Evolutionary conservation across 1,139 yeast genomes (phyloP).

Genomic region (Sugiyamaella castrensis): DNA sequence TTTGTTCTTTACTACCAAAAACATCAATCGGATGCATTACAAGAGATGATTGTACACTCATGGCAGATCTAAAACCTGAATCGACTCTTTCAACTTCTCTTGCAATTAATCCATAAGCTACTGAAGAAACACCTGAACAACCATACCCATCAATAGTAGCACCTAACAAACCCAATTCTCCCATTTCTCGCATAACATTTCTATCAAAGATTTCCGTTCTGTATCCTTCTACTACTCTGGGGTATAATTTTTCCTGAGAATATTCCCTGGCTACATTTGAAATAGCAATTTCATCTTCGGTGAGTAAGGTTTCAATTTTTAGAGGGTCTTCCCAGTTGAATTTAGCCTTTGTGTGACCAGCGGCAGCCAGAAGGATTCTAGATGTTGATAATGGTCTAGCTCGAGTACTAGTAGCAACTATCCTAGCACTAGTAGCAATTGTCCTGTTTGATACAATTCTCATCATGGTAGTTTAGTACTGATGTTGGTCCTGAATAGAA

Average conservation of each 20-base stretch:
- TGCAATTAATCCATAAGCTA: slow-evolving; percentile 45
- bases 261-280: slow-evolving; percentile 41
- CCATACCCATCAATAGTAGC: slow-evolving; percentile 45
- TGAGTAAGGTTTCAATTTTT: slow-evolving; percentile 36
- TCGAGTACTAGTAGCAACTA: no score
- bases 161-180: slow-evolving; percentile 45
- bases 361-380: background rate
- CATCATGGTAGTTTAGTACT: no score
- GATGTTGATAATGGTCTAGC: slow-evolving; percentile 4
- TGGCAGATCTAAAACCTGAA: slow-evolving; percentile 46
- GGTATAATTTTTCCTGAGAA: slow-evolving; percentile 41
- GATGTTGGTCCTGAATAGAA: no score
- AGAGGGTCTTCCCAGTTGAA: slow-evolving; percentile 43
- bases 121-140: slow-evolving; percentile 43
- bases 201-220: slow-evolving; percentile 42
- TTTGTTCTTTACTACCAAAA: slow-evolving; percentile 44
- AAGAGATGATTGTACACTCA: slow-evolving; percentile 46
- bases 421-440: no score
- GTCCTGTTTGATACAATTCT: no score
- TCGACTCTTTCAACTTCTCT: slow-evolving; percentile 47
- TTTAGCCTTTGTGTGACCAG: slow-evolving; percentile 14
- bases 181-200: slow-evolving; percentile 41
- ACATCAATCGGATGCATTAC: slow-evolving; percentile 45
- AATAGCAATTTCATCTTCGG: slow-evolving; percentile 44
- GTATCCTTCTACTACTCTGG: slow-evolving; percentile 42